Base-by-base conservation (phyloP, 768 basidiomycete genomes). In the Suillus paluster region DNA sequence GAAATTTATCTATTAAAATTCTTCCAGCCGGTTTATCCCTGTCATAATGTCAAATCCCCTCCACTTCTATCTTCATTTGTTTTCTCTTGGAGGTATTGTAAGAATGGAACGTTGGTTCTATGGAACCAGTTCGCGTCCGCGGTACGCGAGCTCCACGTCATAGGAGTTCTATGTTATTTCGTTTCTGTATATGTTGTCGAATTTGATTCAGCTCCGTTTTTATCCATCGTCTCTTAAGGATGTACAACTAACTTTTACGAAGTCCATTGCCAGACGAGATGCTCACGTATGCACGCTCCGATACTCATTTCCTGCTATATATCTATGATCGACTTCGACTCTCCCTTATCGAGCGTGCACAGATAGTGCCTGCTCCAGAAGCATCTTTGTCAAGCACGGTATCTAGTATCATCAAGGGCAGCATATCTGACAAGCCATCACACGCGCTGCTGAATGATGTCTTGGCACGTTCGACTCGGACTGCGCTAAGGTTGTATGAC, bases 241-340 rank as follows among this genome's bases (percentile, higher is more conserved):
- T 46, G 19, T 36, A 50, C 23, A 50, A 21, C 49, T 38, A 27
- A 52, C 33, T 42, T 34, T 33, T 33, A 23, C n/a, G 30, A 54
- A 86, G 88, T 59, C 97, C 97, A 0, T 78, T 99, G 4, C 90
- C 95, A 0, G 75, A 84, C 56, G 95, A 94, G 66, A 97, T 99
- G 95, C 77, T 94, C 21, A 78, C 84, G 58, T 99, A 99, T 71
- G 97, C 97, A 2, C 90, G 95, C 33, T 93, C 94, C 2, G 97
- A 99, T 74, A 99, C 97, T 0, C 97, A 99, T 74, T 99, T 91
- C 78, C 84, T 99, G 2, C 80, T 99, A 33, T 94, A 86, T 76
- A 88, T 98, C 69, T 98, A 95, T 74, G 95, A 98, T 76, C 86
- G 88, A 67, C 85, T 99, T 6, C 91, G 95, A 14, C 91, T 92